A percentile compares a stretch with the other conserved stretches of the same genome.
phyloP scores from a whole-genome alignment of 2,329 filamentous ascomycete species.

The Pyrenophora seminiperda region DNA sequence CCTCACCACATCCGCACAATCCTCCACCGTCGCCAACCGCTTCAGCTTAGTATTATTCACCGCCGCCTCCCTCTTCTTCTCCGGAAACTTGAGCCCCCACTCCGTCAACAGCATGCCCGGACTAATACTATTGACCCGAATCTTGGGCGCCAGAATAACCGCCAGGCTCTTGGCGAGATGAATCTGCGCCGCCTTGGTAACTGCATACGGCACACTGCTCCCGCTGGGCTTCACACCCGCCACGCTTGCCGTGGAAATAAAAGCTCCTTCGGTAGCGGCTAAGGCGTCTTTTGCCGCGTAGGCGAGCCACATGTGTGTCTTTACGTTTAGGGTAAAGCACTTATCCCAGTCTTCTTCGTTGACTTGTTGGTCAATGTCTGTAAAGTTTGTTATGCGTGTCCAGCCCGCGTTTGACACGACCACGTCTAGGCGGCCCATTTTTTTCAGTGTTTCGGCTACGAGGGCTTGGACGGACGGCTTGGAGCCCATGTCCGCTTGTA shows the following conservation, averaged over 20 bases:
- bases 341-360: conserved; percentile 68
- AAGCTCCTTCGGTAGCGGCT: conserved; percentile 63
- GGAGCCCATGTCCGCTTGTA: conserved; percentile 55
- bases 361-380: conserved; percentile 63
- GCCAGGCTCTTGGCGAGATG: conserved; percentile 71
- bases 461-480: conserved; percentile 51
- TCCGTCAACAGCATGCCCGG: conserved; percentile 68
- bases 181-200: conserved; percentile 76
- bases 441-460: conserved; percentile 51
- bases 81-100: conserved; percentile 56
- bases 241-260: conserved; percentile 68
- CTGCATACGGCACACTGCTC: conserved; percentile 72
- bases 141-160: conserved; percentile 64
- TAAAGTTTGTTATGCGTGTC: conserved; percentile 65
- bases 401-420: conserved; percentile 62
- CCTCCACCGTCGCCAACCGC: conserved; percentile 61
- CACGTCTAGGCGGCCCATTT: conserved; percentile 56
- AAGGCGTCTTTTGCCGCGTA: conserved; percentile 64
- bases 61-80: conserved; percentile 52
- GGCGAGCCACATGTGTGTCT: conserved; percentile 57
- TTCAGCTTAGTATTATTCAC: conserved; percentile 53
- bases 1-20: conserved; percentile 47
- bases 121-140: conserved; percentile 67
- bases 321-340: conserved; percentile 68
- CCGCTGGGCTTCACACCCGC: conserved; percentile 69